Conservation (phyloP, 176 grass and related monocot species). For the Tuctoria greenei region DNA sequence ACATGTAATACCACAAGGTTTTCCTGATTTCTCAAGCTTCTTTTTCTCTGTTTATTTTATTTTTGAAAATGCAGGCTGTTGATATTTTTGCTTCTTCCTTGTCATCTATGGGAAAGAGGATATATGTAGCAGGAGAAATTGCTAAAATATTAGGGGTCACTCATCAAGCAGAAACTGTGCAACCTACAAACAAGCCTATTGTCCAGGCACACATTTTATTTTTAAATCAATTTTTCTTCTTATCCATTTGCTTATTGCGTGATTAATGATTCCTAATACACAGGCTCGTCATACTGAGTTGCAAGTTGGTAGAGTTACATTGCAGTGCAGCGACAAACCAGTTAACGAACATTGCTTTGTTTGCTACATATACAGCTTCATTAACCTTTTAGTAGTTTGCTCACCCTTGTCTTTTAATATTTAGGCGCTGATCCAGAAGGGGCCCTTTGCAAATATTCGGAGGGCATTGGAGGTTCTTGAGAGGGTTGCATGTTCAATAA, state of each 20-base stretch:
- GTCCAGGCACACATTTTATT: conserved; percentile 56
- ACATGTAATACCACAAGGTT: not conserved
- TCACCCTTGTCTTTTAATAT: conserved; percentile 26
- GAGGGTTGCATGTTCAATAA: conserved; percentile 83
- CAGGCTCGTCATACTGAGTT: conserved; percentile 53
- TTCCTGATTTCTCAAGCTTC: conserved; percentile 8
- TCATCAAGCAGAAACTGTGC: conserved; percentile 40
- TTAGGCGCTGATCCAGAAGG: conserved; percentile 54
- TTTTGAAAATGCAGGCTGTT: conserved; percentile 51
- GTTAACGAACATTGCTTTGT: conserved; percentile 38
- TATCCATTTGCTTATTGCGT: conserved; percentile 1
- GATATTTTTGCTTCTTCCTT: conserved; percentile 79
- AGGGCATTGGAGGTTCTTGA: conserved; percentile 69
- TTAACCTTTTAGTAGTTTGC: conserved; percentile 18
- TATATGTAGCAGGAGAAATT: conserved; percentile 69
- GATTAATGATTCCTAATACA: conserved; percentile 35
- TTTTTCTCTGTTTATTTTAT: conserved; percentile 14
- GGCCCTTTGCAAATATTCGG: conserved; percentile 80
- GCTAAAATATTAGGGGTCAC: conserved; percentile 51
- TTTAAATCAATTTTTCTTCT: conserved; percentile 6
- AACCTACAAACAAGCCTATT: conserved; percentile 57
- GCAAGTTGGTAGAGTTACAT: conserved; percentile 80
- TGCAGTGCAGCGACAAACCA: conserved; percentile 51
- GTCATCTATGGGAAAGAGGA: conserved; percentile 56
- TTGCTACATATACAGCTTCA: not conserved